Evolutionary conservation across 179 eudicot species (phyloP).

Genomic region (Drosera spatulata): DNA sequence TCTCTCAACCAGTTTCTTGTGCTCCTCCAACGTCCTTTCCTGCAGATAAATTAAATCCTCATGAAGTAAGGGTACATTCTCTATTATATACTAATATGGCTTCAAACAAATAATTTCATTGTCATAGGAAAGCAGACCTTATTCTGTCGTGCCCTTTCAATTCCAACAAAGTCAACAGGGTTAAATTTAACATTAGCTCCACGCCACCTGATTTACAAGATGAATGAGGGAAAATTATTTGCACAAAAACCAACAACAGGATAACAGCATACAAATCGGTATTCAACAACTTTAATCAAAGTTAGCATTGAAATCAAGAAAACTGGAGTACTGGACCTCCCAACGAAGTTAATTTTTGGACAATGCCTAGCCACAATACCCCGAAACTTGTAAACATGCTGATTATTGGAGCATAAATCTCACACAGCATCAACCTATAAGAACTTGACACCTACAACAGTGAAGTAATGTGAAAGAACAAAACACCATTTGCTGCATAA

Average conservation of each 20-base stretch:
- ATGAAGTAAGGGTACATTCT: not conserved
- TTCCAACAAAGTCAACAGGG: conserved; percentile 50
- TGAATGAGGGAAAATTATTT: not conserved
- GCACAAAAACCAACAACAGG: too few species aligned
- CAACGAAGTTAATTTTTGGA: too few species aligned
- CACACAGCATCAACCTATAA: too few species aligned
- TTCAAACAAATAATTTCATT: not conserved
- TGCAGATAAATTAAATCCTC: conserved; percentile 7
- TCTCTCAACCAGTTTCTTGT: conserved; percentile 52
- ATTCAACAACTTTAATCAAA: not conserved
- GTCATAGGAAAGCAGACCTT: conserved; percentile 32
- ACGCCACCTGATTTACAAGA: conserved; percentile 49
- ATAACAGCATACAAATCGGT: too few species aligned
- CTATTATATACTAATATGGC: not conserved
- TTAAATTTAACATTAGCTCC: conserved; percentile 35
- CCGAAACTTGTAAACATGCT: too few species aligned
- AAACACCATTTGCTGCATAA: too few species aligned
- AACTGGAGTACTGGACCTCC: too few species aligned
- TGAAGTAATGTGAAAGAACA: too few species aligned
- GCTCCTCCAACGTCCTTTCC: conserved; percentile 70
- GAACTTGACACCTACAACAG: too few species aligned
- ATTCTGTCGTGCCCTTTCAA: conserved; percentile 51
- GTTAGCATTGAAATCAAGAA: not conserved
- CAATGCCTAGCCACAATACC: too few species aligned
- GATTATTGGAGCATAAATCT: too few species aligned